phyloP scores from a whole-genome alignment of 345 rosid genomes.

The Streptanthus diversifolius region DNA sequence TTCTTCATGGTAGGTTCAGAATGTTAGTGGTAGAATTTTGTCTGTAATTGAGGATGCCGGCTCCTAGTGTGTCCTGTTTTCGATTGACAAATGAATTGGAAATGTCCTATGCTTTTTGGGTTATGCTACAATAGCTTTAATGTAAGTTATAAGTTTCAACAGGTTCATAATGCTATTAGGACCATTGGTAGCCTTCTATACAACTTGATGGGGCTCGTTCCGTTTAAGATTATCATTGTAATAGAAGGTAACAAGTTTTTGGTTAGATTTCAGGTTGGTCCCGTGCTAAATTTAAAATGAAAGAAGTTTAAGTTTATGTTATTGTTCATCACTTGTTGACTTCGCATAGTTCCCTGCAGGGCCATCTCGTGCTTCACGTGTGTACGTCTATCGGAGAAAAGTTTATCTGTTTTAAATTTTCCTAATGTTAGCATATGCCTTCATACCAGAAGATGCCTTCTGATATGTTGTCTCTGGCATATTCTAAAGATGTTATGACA shows the following conservation, averaged over 20 bases:
- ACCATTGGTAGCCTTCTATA: slow-evolving; percentile 61
- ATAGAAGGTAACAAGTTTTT: slow-evolving; percentile 58
- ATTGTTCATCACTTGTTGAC: slow-evolving; percentile 48
- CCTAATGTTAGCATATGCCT: slow-evolving; percentile 23
- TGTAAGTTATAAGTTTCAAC: slow-evolving; percentile 50
- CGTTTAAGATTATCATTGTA: slow-evolving; percentile 60
- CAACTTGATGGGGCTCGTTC: slow-evolving; percentile 69
- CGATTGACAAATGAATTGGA: slow-evolving; percentile 24
- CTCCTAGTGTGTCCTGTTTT: slow-evolving; percentile 15
- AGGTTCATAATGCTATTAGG: slow-evolving; percentile 73
- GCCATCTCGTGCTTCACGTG: slow-evolving; percentile 53
- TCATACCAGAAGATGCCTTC: slow-evolving; percentile 28
- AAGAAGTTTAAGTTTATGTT: slow-evolving; percentile 36
- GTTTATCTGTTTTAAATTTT: slow-evolving; percentile 42
- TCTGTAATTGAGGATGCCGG: slow-evolving; percentile 21
- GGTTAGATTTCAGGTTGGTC: slow-evolving; percentile 47
- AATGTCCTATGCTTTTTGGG: slow-evolving; percentile 30
- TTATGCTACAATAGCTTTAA: slow-evolving; percentile 35
- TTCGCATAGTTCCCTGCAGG: slow-evolving; percentile 78
- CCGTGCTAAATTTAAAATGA: slow-evolving; percentile 37
- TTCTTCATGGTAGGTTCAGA: slow-evolving; percentile 5
- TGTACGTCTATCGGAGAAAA: slow-evolving; percentile 54
- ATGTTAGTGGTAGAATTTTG: slow-evolving; percentile 4
- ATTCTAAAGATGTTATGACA: slow-evolving; percentile 21
- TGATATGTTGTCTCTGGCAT: slow-evolving; percentile 28